Evolutionary conservation across 2,329 filamentous ascomycete genomes (phyloP), one percentile per base, ranked within the genome.

Genomic region (Aciculosporium take): DNA sequence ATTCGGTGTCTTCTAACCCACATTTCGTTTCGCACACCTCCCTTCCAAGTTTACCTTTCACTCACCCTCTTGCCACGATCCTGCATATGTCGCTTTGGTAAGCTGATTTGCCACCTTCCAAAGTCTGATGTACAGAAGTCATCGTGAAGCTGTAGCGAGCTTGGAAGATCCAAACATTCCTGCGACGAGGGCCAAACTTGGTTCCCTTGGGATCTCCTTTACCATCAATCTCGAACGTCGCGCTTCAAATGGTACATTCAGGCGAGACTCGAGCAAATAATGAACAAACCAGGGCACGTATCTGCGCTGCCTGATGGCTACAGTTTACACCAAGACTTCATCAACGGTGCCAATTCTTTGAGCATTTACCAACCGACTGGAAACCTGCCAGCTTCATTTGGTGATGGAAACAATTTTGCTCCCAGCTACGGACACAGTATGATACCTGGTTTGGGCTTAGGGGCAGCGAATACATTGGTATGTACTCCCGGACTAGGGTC

Each of bases 381-480:
- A 36, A 25, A 18, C 13, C 39, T 31, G 5, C 24, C 37, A 8
- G 21, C 28, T 7, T 37, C 34, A 9, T 37, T 34, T n/a, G 17
- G 21, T 25, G 39, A 23, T 21, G 46, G 50, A 35, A 43, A 50
- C 2, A 58, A 46, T 25, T 48, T 53, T 32, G 55, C 54, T 33
- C 53, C 51, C n/a, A 29, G 32, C 17, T 46, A 40, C 8, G 37
- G 44, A 5, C 44, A 34, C 34, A 55, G 49, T 35, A 38, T 53
- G 23, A 63, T 63, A 33, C 60, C 60, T 3, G 60, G 60, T 17
- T 42, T 63, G 10, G 55, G 57, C 4, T 41, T 62, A 39, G 50
- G 54, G 12, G 51, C 52, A 39, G 44, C 55, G 23, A 42, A 47
- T 18, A 45, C 33, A 31, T 37, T 32, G n/a, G 23, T 46, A 8